Percentiles rank a stretch among this genome's conserved stretches.
Evolutionary conservation across 2,329 filamentous ascomycete species (phyloP).

Genomic region (Pseudodiploospora longispora): DNA sequence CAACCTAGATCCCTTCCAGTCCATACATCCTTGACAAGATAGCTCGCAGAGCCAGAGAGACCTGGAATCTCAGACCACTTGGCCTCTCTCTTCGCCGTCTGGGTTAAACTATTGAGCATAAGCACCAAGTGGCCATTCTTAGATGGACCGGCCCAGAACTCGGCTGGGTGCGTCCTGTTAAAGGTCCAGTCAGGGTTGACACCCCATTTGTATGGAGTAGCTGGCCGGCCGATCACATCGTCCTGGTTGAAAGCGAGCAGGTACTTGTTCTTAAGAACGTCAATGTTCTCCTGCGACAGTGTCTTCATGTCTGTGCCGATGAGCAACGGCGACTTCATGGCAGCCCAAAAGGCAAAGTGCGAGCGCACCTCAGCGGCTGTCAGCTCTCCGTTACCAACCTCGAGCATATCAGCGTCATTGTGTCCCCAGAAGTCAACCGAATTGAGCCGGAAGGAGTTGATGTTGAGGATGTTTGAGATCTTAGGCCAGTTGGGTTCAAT

Average conservation of each 20-base stretch:
- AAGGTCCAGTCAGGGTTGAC: constrained; percentile 41
- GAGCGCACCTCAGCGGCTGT: constrained; percentile 36
- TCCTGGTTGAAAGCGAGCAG: constrained; percentile 40
- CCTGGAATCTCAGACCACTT: constrained; percentile 36
- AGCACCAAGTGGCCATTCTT: constrained; percentile 36
- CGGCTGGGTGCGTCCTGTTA: constrained; percentile 38
- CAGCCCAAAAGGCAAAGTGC: constrained; percentile 45
- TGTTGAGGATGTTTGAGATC: constrained; percentile 35
- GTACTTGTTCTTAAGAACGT: constrained; percentile 33
- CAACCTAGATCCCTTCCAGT: constrained; percentile 31
- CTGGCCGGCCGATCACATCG: constrained; percentile 29
- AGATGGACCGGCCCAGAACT: constrained; percentile 40
- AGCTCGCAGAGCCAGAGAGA: constrained; percentile 21
- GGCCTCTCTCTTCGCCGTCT: constrained; percentile 25
- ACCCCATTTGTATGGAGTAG: constrained; percentile 40
- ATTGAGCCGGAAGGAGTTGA: constrained; percentile 38
- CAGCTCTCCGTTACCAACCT: constrained; percentile 41
- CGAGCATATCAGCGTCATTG: constrained; percentile 43
- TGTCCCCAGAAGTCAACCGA: constrained; percentile 39
- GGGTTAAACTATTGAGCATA: constrained; percentile 35
- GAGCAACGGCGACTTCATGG: constrained; percentile 41
- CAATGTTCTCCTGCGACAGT: constrained; percentile 26
- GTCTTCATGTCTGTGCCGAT: constrained; percentile 35
- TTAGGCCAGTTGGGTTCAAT: constrained; percentile 29
- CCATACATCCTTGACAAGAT: constrained; percentile 38